Evolutionary conservation across 1,284 basidiomycete species (phyloP).

Genomic region (Trichosporon asahii): DNA sequence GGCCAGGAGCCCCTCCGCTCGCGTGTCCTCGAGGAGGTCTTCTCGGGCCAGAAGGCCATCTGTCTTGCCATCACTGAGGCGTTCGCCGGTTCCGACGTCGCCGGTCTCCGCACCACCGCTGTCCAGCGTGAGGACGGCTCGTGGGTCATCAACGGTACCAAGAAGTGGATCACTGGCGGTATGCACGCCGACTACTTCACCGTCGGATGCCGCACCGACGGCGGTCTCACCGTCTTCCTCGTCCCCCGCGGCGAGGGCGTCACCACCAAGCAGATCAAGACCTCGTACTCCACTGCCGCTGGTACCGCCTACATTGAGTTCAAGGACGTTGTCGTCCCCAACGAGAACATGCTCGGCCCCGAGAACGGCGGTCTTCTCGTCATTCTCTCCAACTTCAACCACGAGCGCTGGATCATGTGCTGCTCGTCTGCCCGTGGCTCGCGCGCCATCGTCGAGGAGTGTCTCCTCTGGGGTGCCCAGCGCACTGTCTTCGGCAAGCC

Average conservation of each 20-base stretch:
- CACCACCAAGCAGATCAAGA: slow-evolving; percentile 82
- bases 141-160: slow-evolving; percentile 79
- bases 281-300: slow-evolving; percentile 74
- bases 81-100: slow-evolving; percentile 87
- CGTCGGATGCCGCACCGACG: slow-evolving; percentile 53
- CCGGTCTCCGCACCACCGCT: slow-evolving; percentile 76
- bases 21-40: slow-evolving; percentile 75
- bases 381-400: slow-evolving; percentile 57
- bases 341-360: slow-evolving; percentile 77
- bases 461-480: slow-evolving; percentile 64
- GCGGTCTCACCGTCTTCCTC: slow-evolving; percentile 82
- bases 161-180: slow-evolving; percentile 92
- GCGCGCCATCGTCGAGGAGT: slow-evolving; percentile 50
- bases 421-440: slow-evolving; percentile 46
- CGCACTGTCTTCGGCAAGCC: slow-evolving; percentile 82
- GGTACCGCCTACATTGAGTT: slow-evolving; percentile 74
- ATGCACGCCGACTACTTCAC: slow-evolving; percentile 53
- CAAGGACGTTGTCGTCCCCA: slow-evolving; percentile 58
- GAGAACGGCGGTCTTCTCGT: slow-evolving; percentile 80
- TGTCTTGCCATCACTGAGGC: slow-evolving; percentile 82
- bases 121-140: slow-evolving; percentile 73
- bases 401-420: slow-evolving; percentile 51
- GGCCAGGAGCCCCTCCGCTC: slow-evolving; percentile 56
- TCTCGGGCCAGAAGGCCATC: slow-evolving; percentile 66
- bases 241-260: slow-evolving; percentile 71